phyloP scores from a whole-genome alignment of 2,329 filamentous ascomycete species.

The Trichoderma endophyticum region DNA sequence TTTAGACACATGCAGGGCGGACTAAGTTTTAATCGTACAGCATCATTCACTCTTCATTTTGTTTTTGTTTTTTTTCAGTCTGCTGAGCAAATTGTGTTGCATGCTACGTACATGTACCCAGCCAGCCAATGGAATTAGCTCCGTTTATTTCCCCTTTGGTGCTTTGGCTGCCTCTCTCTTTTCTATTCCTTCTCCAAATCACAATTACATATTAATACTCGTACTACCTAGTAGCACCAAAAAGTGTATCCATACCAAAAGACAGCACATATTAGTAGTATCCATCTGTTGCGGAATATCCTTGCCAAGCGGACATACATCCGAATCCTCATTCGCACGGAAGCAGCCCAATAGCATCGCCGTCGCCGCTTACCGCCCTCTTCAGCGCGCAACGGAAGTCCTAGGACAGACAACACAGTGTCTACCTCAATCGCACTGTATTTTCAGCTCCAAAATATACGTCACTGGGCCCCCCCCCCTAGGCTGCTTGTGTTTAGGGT shows the following conservation, averaged over 20 bases:
- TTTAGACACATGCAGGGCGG: background rate
- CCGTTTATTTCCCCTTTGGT: background rate
- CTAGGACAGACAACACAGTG: background rate
- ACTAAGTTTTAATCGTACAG: background rate
- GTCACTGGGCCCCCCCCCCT: background rate
- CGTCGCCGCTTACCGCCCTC: background rate
- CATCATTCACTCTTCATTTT: background rate
- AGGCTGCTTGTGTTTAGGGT: slow-evolving; percentile 7
- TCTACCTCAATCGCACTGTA: background rate
- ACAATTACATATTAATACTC: background rate
- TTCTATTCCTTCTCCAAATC: background rate
- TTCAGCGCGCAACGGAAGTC: background rate
- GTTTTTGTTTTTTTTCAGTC: background rate
- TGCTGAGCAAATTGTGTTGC: background rate
- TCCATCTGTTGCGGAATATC: background rate
- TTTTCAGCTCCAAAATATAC: background rate
- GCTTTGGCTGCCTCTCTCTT: background rate
- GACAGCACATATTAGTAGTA: background rate
- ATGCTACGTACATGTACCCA: background rate
- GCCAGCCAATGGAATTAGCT: background rate
- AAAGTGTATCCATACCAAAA: background rate
- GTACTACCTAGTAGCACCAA: background rate
- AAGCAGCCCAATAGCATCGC: background rate
- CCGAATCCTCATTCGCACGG: slow-evolving; percentile 1
- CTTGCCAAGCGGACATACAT: background rate